phyloP scores from a whole-genome alignment of 441 rosid genomes.

The Gossypium lobatum region DNA sequence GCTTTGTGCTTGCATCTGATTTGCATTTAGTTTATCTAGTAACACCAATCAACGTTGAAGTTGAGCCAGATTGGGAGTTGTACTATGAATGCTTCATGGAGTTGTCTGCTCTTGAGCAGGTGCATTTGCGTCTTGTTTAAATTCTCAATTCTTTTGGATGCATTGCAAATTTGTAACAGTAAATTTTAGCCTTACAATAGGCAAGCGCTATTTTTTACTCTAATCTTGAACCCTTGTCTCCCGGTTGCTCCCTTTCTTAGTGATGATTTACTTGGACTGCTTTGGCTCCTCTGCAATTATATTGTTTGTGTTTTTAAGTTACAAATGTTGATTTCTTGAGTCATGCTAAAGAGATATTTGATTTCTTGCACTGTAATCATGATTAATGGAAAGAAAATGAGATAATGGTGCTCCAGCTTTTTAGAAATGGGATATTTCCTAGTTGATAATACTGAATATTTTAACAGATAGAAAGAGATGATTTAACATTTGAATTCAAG shows the following conservation, averaged over 20 bases:
- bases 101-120: conserved; percentile 88
- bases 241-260: not conserved
- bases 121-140: conserved; percentile 23
- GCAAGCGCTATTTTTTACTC: not conserved
- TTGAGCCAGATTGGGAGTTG: conserved; percentile 97
- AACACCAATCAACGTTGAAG: conserved; percentile 90
- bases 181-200: not conserved
- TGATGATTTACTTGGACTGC: not conserved
- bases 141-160: not conserved
- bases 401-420: not conserved
- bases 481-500: not conserved
- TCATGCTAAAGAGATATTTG: not conserved
- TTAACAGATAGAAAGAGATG: not conserved
- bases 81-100: conserved; percentile 87
- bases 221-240: not conserved
- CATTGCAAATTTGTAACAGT: not conserved
- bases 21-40: conserved; percentile 88
- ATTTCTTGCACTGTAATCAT: not conserved
- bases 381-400: not conserved
- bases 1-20: conserved; percentile 96
- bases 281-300: not conserved
- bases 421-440: not conserved
- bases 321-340: not conserved
- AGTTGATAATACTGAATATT: not conserved
- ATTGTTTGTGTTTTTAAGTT: not conserved